Base-by-base conservation (phyloP, 179 eudicot species). In the Carnegiea gigantea region DNA sequence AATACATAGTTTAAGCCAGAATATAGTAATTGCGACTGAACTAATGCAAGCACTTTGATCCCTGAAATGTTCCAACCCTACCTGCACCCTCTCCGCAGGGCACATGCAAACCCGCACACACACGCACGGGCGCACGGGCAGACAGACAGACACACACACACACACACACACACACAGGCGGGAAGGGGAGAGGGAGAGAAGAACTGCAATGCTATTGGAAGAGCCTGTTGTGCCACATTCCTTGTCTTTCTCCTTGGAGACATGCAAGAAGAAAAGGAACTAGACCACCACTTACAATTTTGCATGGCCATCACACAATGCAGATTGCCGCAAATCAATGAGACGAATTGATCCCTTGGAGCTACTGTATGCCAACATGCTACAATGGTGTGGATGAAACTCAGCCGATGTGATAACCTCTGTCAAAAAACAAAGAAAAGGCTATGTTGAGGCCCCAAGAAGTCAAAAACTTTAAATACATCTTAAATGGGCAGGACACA, bases 381-480 rank as follows among this genome's bases (percentile, higher is more conserved):
- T 87, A 80, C 91, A 89, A 57, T 87, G 88, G 73, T 73, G 82
- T 78, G 91, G 91, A 81, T 89, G 91, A 80, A 89, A 89, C 81
- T 89, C 91, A 53, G 89, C 91, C 70, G 91, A 85, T 26, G 91
- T 89, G 57, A 89, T 89, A 77, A 89, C 91, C 91, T 89, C 91
- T 89, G 89, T 64, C 84, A 76, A 54, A 73, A 23, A 48, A 74
- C 20, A 68, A n/a, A 40, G 7, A 79, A n/a, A 26, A 51, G 15
- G 28, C 28, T 13, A 51, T 6, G 26, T 14, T 14, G 21, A 73
- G 67, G 24, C 43, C 20, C 38, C 73, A 21, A 67, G 77, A 60
- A 73, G 73, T 36, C 30, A 60, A 48, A 6, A 57, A 48, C 20
- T 73, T 15, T 28, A 49, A 64, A 40, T 54, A 65, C 44, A 23